Conservation (phyloP, 169 alveolate species). For the Cystoisospora suis region DNA sequence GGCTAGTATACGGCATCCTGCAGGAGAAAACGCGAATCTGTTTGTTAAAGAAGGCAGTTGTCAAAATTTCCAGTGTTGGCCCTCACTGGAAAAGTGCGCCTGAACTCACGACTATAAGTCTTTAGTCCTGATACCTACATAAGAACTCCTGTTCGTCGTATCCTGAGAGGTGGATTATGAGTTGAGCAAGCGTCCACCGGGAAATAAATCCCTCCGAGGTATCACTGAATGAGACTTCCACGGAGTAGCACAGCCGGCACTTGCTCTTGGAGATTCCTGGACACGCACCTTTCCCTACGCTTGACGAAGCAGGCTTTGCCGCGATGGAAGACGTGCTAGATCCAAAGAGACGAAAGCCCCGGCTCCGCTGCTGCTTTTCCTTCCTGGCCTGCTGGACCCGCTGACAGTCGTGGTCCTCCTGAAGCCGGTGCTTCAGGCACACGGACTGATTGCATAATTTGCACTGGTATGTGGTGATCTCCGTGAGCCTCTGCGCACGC, state of each 20-base stretch:
- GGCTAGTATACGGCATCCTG: too few species aligned
- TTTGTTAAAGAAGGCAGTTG: too few species aligned
- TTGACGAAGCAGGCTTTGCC: neutral
- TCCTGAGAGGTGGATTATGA: too few species aligned
- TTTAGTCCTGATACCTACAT: too few species aligned
- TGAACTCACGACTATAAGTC: too few species aligned
- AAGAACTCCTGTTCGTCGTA: too few species aligned
- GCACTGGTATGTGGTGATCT: constrained; percentile 46
- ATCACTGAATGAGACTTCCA: neutral
- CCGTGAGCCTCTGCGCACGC: constrained; percentile 65
- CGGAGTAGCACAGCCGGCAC: neutral
- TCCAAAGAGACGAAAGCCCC: constrained; percentile 25
- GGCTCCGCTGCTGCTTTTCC: constrained; percentile 28
- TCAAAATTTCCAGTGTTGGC: too few species aligned
- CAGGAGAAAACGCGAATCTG: too few species aligned
- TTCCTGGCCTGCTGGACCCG: neutral
- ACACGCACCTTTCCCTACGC: neutral
- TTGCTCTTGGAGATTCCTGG: neutral
- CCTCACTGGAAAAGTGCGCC: too few species aligned
- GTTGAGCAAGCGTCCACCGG: too few species aligned
- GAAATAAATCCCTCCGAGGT: too few species aligned
- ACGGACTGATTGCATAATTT: constrained; percentile 34
- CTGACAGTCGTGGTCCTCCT: constrained; percentile 61
- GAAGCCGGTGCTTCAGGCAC: constrained; percentile 53
- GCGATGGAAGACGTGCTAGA: neutral